phyloP scores from a whole-genome alignment of 176 grass and related monocot species.

The Bonia amplexicaulis region DNA sequence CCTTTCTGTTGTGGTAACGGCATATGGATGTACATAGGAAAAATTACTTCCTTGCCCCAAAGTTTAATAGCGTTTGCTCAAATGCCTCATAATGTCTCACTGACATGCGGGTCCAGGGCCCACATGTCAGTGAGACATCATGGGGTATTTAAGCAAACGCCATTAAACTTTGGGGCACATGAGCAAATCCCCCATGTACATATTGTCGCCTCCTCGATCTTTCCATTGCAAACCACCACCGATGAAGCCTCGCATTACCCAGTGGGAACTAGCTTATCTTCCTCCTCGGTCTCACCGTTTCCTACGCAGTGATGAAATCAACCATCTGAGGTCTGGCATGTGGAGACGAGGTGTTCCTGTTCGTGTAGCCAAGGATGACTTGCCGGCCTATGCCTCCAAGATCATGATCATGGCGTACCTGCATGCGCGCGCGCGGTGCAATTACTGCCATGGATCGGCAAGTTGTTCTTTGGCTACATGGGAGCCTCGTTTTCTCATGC shows the following conservation, averaged over 20 bases:
- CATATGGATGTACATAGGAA: background rate
- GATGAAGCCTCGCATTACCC: background rate
- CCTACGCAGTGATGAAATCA: constrained; percentile 6
- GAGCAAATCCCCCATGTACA: no score
- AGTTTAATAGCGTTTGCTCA: no score
- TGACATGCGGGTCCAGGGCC: no score
- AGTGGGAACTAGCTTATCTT: background rate
- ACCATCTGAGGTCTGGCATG: constrained; percentile 61
- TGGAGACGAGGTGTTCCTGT: constrained; percentile 52
- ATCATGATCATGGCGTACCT: background rate
- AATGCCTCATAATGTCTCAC: no score
- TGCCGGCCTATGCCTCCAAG: constrained; percentile 39
- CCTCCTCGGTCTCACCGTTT: background rate
- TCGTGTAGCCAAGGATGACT: constrained; percentile 97
- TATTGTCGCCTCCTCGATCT: no score
- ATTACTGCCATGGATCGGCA: constrained; percentile 26
- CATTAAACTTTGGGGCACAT: no score
- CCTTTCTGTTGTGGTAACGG: background rate
- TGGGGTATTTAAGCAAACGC: no score
- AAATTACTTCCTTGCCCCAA: no score
- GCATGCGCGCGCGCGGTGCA: background rate
- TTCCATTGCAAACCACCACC: background rate
- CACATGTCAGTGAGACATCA: no score
- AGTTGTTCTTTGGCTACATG: constrained; percentile 68
- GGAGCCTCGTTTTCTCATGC: constrained; percentile 81